Evolutionary conservation across 2,329 filamentous ascomycete species (phyloP), one percentile per base, ranked within the genome.

Genomic region (Penicillium sp.): DNA sequence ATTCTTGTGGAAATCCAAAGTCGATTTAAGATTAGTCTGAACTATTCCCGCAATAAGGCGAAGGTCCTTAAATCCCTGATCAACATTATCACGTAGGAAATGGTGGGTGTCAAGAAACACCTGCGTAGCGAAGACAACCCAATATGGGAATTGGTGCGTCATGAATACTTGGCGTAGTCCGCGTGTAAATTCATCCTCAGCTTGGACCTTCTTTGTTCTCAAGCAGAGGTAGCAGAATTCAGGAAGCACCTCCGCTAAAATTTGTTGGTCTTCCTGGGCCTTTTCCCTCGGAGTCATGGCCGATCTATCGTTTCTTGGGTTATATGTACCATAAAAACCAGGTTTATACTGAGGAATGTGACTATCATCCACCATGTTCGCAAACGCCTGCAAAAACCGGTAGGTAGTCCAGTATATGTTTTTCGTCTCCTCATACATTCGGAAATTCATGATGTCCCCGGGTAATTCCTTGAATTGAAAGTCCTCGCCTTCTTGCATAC

Each of bases 61-160:
- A 12, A 65, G 55, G 14, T 64, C 56, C n/a, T 35, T 16, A 42
- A 59, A 63, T 11, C 28, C 56, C 21, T 51, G 28, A 20, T 51
- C 24, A 9, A 63, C 49, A 11, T 61, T 40, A 3, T 58, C 57
- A 14, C 70, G 59, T 2, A 76, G 60, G 2, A 59, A 52, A 55
- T 75, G 68, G 14, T 74, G 68, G 33, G 77, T 72, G 43, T 79
- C 76, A 3, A 79, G 69, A 56, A 73, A 74, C 11, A 75, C 56
- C 47, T 79, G 75, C 4, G 68, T 64, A 8, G 73, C 74, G 55
- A 78, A 79, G 1, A 71, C 63, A 8, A 73, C 63, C 57, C 66
- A 71, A 40, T 77, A 68, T 0, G 75, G 63, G 2, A 75, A 53
- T 5, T 67, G 46, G 1, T 57, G 47, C 0, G 69, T 75, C 5